A percentile compares a stretch with the other conserved stretches of the same genome.
These are phyloP conservation scores for Haplosporangium gracile DNA, from an alignment of 192 early-diverging fungal genomes.

Conservation along the genomic window DNA sequence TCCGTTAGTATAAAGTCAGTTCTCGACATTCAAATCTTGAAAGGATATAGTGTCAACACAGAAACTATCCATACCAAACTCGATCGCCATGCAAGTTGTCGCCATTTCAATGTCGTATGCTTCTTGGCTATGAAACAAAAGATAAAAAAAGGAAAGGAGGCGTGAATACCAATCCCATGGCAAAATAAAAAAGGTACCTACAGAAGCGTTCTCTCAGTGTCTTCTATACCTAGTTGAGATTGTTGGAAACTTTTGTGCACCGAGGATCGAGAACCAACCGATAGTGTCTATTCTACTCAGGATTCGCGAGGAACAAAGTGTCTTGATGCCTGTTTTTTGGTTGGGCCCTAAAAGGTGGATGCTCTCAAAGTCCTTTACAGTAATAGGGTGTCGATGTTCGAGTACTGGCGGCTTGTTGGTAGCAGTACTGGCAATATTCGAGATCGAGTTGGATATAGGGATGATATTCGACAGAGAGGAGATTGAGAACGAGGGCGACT, in stretches of 20 bases:
- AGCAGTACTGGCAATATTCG: conserved; percentile 26
- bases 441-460: conserved; percentile 37
- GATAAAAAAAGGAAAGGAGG: neutral
- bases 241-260: conserved; percentile 55
- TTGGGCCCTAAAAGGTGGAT: conserved; percentile 34
- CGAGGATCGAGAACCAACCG: conserved; percentile 53
- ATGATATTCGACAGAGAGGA: conserved; percentile 44
- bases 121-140: conserved; percentile 67
- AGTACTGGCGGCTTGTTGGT: conserved; percentile 34
- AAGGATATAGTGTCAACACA: neutral
- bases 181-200: neutral
- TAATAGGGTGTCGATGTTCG: conserved; percentile 37
- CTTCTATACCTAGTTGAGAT: conserved; percentile 46
- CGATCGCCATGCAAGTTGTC: conserved; percentile 71
- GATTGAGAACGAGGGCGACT: conserved; percentile 44
- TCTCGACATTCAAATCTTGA: neutral
- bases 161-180: neutral
- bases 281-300: conserved; percentile 53
- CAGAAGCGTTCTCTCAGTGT: neutral
- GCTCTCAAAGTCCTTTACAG: conserved; percentile 45
- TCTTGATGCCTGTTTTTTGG: conserved; percentile 36
- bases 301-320: conserved; percentile 43
- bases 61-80: conserved; percentile 63
- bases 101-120: conserved; percentile 81
- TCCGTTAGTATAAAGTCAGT: neutral